A percentile compares a stretch with the other conserved stretches of the same genome.
These are phyloP conservation scores for Hysterangium stoloniferum DNA, from an alignment of 768 basidiomycete species.

Conservation along the genomic window DNA sequence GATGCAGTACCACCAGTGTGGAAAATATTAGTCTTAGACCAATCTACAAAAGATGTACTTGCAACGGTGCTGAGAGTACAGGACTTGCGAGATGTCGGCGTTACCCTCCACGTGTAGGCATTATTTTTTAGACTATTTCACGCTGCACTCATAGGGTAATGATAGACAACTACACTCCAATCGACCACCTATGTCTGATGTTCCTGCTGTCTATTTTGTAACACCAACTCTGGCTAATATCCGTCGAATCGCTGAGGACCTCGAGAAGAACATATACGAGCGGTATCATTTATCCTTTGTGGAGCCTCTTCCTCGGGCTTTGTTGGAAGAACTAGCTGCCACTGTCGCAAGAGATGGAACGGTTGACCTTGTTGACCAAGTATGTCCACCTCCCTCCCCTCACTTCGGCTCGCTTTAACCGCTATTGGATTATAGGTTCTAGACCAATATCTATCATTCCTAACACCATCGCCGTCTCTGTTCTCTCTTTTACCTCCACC, in stretches of 20 bases:
- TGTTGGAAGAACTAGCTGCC: slow-evolving; percentile 90
- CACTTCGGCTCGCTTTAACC: slow-evolving; percentile 15
- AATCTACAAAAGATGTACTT: slow-evolving; percentile 91
- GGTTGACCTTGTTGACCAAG: slow-evolving; percentile 75
- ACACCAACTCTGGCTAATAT: slow-evolving; percentile 84
- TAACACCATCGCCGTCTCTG: slow-evolving; percentile 84
- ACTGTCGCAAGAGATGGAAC: slow-evolving; percentile 80
- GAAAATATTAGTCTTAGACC: slow-evolving; percentile 95
- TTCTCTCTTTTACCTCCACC: slow-evolving; percentile 69
- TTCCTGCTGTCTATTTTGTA: slow-evolving; percentile 96
- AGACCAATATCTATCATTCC: slow-evolving; percentile 96
- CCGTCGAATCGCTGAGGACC: slow-evolving; percentile 86
- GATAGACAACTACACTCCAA: slow-evolving; percentile 87
- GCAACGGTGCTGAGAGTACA: slow-evolving; percentile 94
- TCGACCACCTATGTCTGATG: slow-evolving; percentile 86
- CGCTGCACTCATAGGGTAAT: slow-evolving; percentile 7
- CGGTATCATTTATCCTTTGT: slow-evolving; percentile 94
- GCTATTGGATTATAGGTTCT: slow-evolving; percentile 51
- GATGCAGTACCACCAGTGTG: slow-evolving; percentile 73
- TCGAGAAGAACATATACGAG: slow-evolving; percentile 84
- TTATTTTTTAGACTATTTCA: neutral
- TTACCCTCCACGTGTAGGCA: slow-evolving; percentile 94
- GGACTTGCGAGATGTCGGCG: slow-evolving; percentile 92
- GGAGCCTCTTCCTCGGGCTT: slow-evolving; percentile 77
- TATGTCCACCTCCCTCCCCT: slow-evolving; percentile 24